A percentile compares a stretch with the other conserved stretches of the same genome.
Evolutionary conservation across 2,329 filamentous ascomycete species (phyloP).

Genomic region (Cytospora piceae): DNA sequence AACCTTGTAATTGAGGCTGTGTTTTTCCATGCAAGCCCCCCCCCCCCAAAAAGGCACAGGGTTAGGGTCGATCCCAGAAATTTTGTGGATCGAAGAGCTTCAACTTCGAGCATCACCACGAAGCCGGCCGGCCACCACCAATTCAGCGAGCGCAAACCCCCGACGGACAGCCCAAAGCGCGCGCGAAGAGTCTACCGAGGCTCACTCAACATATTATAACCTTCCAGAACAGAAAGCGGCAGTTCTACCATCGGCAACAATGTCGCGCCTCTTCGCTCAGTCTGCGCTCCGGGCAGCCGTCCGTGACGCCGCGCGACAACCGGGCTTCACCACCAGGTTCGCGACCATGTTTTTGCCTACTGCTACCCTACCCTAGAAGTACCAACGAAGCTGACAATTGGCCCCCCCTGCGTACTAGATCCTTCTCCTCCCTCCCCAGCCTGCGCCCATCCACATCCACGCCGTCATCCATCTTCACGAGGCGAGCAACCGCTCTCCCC

Average conservation of each 20-base stretch:
- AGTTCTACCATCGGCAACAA: neutral
- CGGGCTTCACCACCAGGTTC: slow-evolving; percentile 22
- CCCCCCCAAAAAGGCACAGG: neutral
- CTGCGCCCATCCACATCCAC: slow-evolving; percentile 51
- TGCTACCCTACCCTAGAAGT: neutral
- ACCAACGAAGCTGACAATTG: neutral
- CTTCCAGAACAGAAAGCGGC: neutral
- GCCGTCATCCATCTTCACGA: slow-evolving; percentile 37
- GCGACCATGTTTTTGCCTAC: neutral
- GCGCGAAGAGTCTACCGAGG: neutral
- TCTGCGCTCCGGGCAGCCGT: slow-evolving; percentile 26
- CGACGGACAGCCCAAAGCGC: neutral
- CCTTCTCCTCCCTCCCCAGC: slow-evolving; percentile 50
- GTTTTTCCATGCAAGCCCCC: neutral
- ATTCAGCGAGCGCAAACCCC: slow-evolving; percentile 1
- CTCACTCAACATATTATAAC: neutral
- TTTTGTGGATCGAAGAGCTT: slow-evolving; percentile 13
- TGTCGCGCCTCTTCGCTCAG: slow-evolving; percentile 27
- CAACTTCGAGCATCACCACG: slow-evolving; percentile 4
- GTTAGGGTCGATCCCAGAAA: neutral
- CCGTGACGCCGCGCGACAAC: slow-evolving; percentile 26
- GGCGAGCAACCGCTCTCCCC: slow-evolving; percentile 34
- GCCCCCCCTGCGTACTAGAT: slow-evolving; percentile 30
- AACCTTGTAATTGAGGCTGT: neutral
- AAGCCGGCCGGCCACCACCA: slow-evolving; percentile 1